These are phyloP conservation scores for Huntiella bhutanensis DNA, from an alignment of 2,329 filamentous ascomycete genomes.

Conservation along the genomic window DNA sequence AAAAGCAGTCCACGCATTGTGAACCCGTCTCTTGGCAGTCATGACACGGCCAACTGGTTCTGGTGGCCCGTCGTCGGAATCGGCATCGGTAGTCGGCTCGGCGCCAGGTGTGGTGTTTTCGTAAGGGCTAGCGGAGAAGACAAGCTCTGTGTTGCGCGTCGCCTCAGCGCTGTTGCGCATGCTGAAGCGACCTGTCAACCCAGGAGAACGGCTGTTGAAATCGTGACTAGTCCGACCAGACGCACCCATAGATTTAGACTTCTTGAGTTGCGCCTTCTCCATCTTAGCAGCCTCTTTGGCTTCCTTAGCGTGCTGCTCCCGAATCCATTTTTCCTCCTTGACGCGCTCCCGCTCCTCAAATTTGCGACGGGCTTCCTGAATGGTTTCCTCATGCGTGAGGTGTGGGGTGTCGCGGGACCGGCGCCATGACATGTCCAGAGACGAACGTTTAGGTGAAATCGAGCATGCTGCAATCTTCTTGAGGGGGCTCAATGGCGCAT, in stretches of 20 bases:
- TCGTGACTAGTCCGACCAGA: constrained; percentile 11
- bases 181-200: constrained; percentile 3
- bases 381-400: constrained; percentile 34
- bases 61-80: constrained; percentile 18
- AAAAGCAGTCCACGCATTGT: constrained; percentile 42
- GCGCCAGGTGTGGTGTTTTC: constrained; percentile 21
- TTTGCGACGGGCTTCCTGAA: constrained; percentile 41
- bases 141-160: constrained; percentile 21
- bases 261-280: constrained; percentile 27
- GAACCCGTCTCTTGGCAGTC: constrained; percentile 39
- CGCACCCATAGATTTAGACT: constrained; percentile 20
- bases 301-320: constrained; percentile 36
- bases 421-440: constrained; percentile 39
- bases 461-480: constrained; percentile 17
- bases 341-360: constrained; percentile 42
- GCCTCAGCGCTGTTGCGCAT: constrained; percentile 17
- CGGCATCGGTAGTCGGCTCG: constrained; percentile 15
- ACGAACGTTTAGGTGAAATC: constrained; percentile 36
- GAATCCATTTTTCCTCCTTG: constrained; percentile 44
- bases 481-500: constrained; percentile 16
- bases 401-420: constrained; percentile 26
- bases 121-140: constrained; percentile 28
- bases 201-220: background rate
- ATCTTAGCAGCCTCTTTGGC: constrained; percentile 36
- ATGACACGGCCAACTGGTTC: constrained; percentile 19